phyloP scores from a whole-genome alignment of 2,329 filamentous ascomycete genomes.

The Tricladium varicosporioides region DNA sequence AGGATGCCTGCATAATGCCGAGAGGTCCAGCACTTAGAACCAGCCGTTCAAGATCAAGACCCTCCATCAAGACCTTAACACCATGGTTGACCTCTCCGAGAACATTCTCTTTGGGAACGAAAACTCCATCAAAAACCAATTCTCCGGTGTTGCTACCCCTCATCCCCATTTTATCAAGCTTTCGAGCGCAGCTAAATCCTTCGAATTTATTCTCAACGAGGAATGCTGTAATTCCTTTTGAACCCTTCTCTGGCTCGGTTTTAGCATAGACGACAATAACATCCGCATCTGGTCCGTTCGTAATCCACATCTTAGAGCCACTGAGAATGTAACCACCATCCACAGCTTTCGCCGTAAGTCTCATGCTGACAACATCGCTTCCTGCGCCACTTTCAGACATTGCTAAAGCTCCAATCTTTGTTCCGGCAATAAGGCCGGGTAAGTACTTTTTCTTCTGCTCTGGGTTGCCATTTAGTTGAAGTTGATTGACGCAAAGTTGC shows the following conservation, averaged over 20 bases:
- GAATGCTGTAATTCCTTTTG: conserved; percentile 94
- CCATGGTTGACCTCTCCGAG: conserved; percentile 79
- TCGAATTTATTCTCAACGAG: conserved; percentile 68
- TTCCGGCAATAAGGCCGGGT: conserved; percentile 76
- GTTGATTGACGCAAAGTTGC: conserved; percentile 93
- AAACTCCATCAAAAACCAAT: conserved; percentile 85
- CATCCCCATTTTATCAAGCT: conserved; percentile 98
- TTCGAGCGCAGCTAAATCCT: conserved; percentile 84
- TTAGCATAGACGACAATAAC: conserved; percentile 96
- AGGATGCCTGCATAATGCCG: conserved; percentile 88
- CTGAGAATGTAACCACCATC: conserved; percentile 85
- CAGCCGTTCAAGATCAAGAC: conserved; percentile 87
- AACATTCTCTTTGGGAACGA: conserved; percentile 79
- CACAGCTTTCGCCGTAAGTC: conserved; percentile 74
- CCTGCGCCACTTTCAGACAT: conserved; percentile 94
- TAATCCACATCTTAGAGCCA: conserved; percentile 92
- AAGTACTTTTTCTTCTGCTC: conserved; percentile 81
- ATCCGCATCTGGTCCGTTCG: conserved; percentile 94
- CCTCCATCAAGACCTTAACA: conserved; percentile 92
- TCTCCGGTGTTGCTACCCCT: conserved; percentile 95
- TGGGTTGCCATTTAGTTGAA: conserved; percentile 80
- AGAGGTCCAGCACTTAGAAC: conserved; percentile 89
- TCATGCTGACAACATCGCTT: conserved; percentile 95
- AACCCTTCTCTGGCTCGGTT: conserved; percentile 74
- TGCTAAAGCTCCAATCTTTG: conserved; percentile 80